Base-by-base conservation (phyloP, 345 rosid genomes). In the Salix suchowensis region DNA sequence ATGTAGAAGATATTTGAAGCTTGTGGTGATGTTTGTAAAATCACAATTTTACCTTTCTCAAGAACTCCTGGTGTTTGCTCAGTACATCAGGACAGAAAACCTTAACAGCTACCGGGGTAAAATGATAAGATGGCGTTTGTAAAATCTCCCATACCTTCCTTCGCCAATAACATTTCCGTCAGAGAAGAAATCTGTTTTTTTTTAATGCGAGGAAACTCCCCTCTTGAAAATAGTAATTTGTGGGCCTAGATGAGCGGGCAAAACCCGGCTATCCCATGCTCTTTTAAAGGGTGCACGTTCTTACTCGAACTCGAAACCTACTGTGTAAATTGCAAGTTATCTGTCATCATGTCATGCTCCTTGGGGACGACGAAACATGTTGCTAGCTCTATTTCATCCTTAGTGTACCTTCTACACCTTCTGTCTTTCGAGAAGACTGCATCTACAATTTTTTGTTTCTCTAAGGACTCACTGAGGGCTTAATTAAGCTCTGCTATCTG, bases 111-210 rank as follows among this genome's bases (percentile, higher is more conserved):
- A 88, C 97, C 26, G 95, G 94, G 21, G 92, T 92, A 32, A 32
- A 32, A 76, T 82, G 94, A 80, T 94, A 34, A 94, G 91, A 72
- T 77, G 85, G 89, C 97, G 86, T 85, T 86, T 91, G 85, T 94
- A 94, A 48, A 94, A 97, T 81, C 89, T 90, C 13, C 97, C 97
- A n/a, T 88, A 94, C 55, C 89, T 90, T 90, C 55, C 89, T 90
- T 90, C 90, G 34, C 97, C 98, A 68, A 94, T 92, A 70, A 92
- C 80, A 36, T 85, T 87, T 70, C 73, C 70, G 74, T 88, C 80
- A 23, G 90, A 91, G 88, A 92, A 92, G 75, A 72, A 88, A 79
- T 85, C 79, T 30, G 32, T 30, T 30, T 30, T 30, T 30, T 30
- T 30, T 30, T 30, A 0, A 2, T 30, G 32, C 4, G 32, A 30